These are phyloP conservation scores for Phytopythium helicoides DNA, from an alignment of 352 stramenopile species.

Conservation along the genomic window DNA sequence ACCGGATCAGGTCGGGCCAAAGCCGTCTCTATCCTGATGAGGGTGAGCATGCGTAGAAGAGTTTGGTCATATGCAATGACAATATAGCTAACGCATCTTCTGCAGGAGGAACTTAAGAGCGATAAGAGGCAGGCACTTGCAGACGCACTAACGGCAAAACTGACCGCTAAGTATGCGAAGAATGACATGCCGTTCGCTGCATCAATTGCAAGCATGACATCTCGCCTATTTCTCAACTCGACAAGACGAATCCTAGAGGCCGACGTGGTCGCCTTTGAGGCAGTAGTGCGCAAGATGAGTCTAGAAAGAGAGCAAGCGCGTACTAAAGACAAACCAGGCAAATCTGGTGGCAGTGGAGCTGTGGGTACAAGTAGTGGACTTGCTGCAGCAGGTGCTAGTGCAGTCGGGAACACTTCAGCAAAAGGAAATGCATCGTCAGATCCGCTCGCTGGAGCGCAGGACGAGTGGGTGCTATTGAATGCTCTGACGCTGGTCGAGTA, in stretches of 20 bases:
- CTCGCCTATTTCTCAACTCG: conserved; percentile 53
- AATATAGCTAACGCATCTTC: background rate
- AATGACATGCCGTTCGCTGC: conserved; percentile 47
- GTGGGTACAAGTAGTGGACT: conserved; percentile 5
- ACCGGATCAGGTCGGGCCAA: conserved; percentile 20
- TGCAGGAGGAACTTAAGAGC: conserved; percentile 54
- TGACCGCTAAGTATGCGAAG: conserved; percentile 58
- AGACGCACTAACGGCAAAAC: conserved; percentile 45
- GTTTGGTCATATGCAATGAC: too few relatives aligned
- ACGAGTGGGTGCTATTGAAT: conserved; percentile 77
- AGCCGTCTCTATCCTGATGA: conserved; percentile 33
- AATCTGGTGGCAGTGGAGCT: background rate
- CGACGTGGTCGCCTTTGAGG: conserved; percentile 60
- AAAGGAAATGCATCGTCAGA: conserved; percentile 7
- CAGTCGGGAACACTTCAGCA: conserved; percentile 4
- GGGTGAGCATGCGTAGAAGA: too few relatives aligned
- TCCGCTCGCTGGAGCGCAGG: conserved; percentile 37
- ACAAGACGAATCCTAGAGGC: conserved; percentile 46
- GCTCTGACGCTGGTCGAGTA: conserved; percentile 71
- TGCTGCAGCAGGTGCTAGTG: conserved; percentile 4
- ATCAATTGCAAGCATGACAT: conserved; percentile 52
- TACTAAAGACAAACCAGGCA: background rate
- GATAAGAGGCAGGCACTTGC: conserved; percentile 60
- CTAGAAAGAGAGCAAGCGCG: conserved; percentile 34
- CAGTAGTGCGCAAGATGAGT: conserved; percentile 65